These are phyloP conservation scores for Trypanosoma cruzi DNA, from an alignment of 208 protist species.

Conservation along the genomic window DNA sequence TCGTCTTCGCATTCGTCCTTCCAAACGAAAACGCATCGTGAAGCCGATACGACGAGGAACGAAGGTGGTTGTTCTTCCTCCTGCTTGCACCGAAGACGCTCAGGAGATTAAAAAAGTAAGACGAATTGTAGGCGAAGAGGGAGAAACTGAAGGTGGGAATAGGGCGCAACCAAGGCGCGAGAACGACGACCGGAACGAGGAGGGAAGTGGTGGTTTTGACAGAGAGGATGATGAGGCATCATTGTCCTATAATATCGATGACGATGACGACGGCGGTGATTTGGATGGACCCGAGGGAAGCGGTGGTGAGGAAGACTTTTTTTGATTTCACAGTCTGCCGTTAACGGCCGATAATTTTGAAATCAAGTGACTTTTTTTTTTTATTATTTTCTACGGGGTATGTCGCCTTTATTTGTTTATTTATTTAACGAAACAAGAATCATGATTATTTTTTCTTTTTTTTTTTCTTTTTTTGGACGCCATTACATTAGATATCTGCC, in stretches of 20 bases:
- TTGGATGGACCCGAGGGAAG: conserved; percentile 43
- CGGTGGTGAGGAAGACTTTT: conserved; percentile 50
- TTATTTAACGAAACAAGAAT: no score
- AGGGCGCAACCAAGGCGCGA: conserved; percentile 8
- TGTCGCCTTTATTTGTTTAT: no score
- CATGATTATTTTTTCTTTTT: no score
- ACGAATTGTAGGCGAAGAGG: conserved; percentile 19
- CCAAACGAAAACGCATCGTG: conserved; percentile 42
- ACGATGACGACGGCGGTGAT: conserved; percentile 65
- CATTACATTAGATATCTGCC: conserved; percentile 83
- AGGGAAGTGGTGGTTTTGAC: conserved; percentile 39
- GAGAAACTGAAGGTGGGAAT: conserved; percentile 8
- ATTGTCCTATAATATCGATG: conserved; percentile 47
- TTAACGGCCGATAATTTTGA: no score
- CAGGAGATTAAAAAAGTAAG: conserved; percentile 9
- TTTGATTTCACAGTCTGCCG: conserved; percentile 16
- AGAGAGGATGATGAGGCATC: conserved; percentile 57
- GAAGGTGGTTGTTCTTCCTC: conserved; percentile 58
- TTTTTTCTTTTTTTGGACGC: conserved; percentile 9
- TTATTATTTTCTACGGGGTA: no score
- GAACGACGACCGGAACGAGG: conserved; percentile 27
- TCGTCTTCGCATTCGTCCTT: conserved; percentile 46
- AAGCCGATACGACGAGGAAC: conserved; percentile 65
- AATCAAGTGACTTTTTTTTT: no score
- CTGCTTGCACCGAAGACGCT: neutral